Base-by-base conservation (phyloP, 164 flowering plant genomes). In the Houttuynia cordata region DNA sequence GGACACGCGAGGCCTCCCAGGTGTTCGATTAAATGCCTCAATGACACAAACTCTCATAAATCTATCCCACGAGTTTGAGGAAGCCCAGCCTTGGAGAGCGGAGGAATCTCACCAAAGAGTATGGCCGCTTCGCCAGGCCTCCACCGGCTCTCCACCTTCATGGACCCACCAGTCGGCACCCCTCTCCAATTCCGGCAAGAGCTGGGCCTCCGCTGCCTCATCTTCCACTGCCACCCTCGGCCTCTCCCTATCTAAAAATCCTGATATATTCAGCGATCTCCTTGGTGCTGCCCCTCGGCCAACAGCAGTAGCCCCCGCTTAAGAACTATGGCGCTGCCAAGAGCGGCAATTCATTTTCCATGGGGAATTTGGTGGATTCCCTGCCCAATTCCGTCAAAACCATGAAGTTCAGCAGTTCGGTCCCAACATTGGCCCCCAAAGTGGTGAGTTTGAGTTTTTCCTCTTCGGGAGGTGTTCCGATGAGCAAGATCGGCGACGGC, bases 231-330 rank as follows among this genome's bases (percentile, higher is more conserved):
- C 76, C 7, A 60, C 78, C 55, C 88, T 88, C 40, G 70, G 83
- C 67, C 49, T 45, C 17, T 14, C 49, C 13, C 17, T 8, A 14
- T 83, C 64, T 8, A 70, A 77, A 24, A 87, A 85, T 56, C 95
- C 95, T 1, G 87, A 81, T 72, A 66, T 93, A 80, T 93, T 93
- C 59, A 81, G 90, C 12, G 96, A 93, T 86, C 74, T 93, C 62
- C 64, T 93, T 3, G 74, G 76, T 19, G 76, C 96, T 0, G 94
- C 90, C 30, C n/a, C 58, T 93, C 15, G 92, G 93, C 45, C 76
- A 72, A 67, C 76, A 73, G 50, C 75, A 71, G 67, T n/a, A n/a
- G n/a, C 76, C 73, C 55, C 89, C 96, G 0, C 71, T 88, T 74
- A 88, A 86, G 73, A 81, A 75, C 57, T 77, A 79, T 0, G 63